Conservation (phyloP, 441 rosid species). For the Erysimum cheiri region DNA sequence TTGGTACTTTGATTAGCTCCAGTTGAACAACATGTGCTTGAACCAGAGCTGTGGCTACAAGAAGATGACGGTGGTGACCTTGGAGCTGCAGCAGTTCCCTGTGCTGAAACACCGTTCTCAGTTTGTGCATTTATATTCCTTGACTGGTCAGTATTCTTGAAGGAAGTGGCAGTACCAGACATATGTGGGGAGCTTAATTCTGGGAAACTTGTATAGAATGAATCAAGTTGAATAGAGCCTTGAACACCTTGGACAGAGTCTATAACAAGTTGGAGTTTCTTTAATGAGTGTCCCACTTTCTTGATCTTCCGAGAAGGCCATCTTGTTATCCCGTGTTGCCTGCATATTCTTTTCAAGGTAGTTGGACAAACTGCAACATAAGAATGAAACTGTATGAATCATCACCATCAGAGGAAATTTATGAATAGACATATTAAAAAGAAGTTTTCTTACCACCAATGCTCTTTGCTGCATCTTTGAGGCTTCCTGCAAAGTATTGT, state of each 20-base stretch:
- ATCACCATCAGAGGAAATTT: constrained; percentile 1
- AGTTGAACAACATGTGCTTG: constrained; percentile 65
- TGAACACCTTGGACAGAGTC: constrained; percentile 80
- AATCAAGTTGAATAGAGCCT: constrained; percentile 72
- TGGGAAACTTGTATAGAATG: constrained; percentile 83
- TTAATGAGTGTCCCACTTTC: constrained; percentile 85
- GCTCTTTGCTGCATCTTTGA: constrained; percentile 89
- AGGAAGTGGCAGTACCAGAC: constrained; percentile 39
- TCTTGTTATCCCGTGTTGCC: constrained; percentile 83
- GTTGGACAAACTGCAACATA: constrained; percentile 85
- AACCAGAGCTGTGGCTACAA: constrained; percentile 73
- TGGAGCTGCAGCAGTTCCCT: constrained; percentile 50
- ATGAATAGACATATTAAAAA: neutral
- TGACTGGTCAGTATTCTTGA: constrained; percentile 42
- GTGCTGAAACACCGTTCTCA: constrained; percentile 49
- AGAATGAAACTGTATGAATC: constrained; percentile 19
- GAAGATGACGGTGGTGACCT: constrained; percentile 72
- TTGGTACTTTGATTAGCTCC: constrained; percentile 54
- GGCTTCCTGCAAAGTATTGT: constrained; percentile 88
- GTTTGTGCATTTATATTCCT: constrained; percentile 45
- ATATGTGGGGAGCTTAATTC: constrained; percentile 63
- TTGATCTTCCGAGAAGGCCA: constrained; percentile 98
- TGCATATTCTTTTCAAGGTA: constrained; percentile 88
- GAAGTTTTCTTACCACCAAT: constrained; percentile 68
- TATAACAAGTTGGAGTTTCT: constrained; percentile 82